A percentile compares a stretch with the other conserved stretches of the same genome.
Conservation (phyloP, 1,139 yeast species). For the Kluyveromyces marxianus region DNA sequence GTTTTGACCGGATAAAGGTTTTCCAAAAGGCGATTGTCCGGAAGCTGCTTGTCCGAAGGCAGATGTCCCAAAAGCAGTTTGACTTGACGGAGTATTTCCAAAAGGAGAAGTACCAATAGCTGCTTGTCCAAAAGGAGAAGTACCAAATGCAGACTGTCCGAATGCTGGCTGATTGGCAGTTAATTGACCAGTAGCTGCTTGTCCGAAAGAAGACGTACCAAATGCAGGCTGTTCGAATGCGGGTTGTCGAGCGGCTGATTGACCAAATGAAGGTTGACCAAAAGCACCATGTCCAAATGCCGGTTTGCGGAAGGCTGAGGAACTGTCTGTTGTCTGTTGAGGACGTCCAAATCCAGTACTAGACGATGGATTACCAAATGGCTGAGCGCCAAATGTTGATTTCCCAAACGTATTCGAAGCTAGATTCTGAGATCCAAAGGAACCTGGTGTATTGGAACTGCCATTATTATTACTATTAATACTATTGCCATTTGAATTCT, state of each 20-base stretch:
- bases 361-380: constrained; percentile 16
- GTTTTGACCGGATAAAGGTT: neutral
- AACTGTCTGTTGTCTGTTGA: neutral
- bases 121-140: constrained; percentile 10
- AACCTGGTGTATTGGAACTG: neutral
- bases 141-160: constrained; percentile 9
- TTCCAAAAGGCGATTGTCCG: constrained; percentile 11
- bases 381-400: constrained; percentile 21
- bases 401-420: constrained; percentile 19
- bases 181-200: constrained; percentile 5
- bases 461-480: neutral
- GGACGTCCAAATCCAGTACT: constrained; percentile 3
- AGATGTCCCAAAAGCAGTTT: constrained; percentile 2
- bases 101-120: constrained; percentile 8
- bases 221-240: constrained; percentile 12
- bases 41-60: constrained; percentile 9
- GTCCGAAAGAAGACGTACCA: constrained; percentile 6
- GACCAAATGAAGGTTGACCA: constrained; percentile 8
- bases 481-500: neutral
- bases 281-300: constrained; percentile 12
- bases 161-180: constrained; percentile 1
- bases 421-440: constrained; percentile 11
- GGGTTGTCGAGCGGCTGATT: constrained; percentile 7
- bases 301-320: constrained; percentile 8
- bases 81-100: neutral